These are phyloP conservation scores for Komagataea norvegica DNA, from an alignment of 1,139 yeast species.

Conservation along the genomic window DNA sequence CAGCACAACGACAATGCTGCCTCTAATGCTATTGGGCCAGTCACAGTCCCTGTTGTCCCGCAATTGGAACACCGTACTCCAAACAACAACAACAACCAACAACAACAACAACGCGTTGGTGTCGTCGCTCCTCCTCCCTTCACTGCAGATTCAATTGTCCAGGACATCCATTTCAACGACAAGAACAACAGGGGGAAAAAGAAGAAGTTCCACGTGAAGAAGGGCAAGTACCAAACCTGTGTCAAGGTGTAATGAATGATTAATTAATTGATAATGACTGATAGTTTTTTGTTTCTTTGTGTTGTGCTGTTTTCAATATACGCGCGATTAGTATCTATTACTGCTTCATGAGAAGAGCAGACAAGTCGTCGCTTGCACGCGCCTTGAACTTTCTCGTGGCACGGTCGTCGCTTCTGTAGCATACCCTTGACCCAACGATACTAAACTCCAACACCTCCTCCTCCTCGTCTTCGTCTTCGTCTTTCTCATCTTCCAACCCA, in stretches of 20 bases:
- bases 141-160: no score
- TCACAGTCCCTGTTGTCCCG: neutral
- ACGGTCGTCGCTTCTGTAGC: constrained; percentile 73
- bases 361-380: constrained; percentile 61
- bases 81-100: neutral
- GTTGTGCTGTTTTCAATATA: no score
- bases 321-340: neutral
- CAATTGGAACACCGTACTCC: neutral
- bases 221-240: no score
- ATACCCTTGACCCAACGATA: constrained; percentile 75
- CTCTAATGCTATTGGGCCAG: no score
- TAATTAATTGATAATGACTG: no score
- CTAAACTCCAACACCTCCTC: constrained; percentile 49
- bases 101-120: no score
- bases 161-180: constrained; percentile 8
- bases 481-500: constrained; percentile 24
- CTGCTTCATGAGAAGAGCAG: neutral
- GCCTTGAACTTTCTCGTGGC: constrained; percentile 83
- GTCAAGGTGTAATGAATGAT: no score
- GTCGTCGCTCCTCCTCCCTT: no score
- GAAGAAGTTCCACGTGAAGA: constrained; percentile 6
- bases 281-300: no score
- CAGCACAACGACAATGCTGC: neutral
- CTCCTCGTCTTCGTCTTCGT: constrained; percentile 29
- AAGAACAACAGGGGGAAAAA: constrained; percentile 10